Base-by-base conservation (phyloP, 208 protist genomes). In the Leishmania braziliensis region DNA sequence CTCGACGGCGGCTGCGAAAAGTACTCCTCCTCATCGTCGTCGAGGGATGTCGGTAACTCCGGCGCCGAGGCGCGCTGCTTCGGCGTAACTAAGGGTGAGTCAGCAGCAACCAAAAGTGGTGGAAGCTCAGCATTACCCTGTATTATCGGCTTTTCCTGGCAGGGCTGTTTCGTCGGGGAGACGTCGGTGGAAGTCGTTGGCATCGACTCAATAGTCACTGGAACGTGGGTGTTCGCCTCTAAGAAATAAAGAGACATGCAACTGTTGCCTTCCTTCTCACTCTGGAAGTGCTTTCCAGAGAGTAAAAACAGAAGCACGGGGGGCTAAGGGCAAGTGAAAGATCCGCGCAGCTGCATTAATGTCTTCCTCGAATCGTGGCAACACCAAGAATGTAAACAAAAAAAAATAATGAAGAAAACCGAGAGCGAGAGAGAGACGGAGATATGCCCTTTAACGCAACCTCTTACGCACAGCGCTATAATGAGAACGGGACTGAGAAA, bases 1-100 rank as follows among this genome's bases (percentile, higher is more conserved):
- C 36, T 65, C 60, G 9, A 14, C n/a, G 26, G 10, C 3, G n/a
- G 60, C 60, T 65, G 60, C n/a, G 60, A n/a, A 65, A 8, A 14
- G n/a, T 65, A 20, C 60, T 65, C 60, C n/a, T 65, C 60, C n/a
- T 65, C 60, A n/a, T 65, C 54, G 6, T 60, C 60, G 60, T 65
- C 60, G 1, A 65, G n/a, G 5, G 60, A 65, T 33, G n/a, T 65
- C 60, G n/a, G 60, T n/a, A 65, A 33, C n/a, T 65, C 60, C 60
- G n/a, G n/a, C 10, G n/a, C n/a, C 60, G 60, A n/a, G 1, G 60
- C 20, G 5, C n/a, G 6, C 60, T 65, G 10, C 10, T 36, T 65
- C 8, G 33, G 60, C 60, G 60, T 65, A 6, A 16, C 33, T n/a
- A n/a, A 36, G 26, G 60, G n/a, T 16, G 60, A 65, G 14, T 65